These are phyloP conservation scores for Glycine soja DNA, from an alignment of 306 rosid genomes.

Conservation along the genomic window DNA sequence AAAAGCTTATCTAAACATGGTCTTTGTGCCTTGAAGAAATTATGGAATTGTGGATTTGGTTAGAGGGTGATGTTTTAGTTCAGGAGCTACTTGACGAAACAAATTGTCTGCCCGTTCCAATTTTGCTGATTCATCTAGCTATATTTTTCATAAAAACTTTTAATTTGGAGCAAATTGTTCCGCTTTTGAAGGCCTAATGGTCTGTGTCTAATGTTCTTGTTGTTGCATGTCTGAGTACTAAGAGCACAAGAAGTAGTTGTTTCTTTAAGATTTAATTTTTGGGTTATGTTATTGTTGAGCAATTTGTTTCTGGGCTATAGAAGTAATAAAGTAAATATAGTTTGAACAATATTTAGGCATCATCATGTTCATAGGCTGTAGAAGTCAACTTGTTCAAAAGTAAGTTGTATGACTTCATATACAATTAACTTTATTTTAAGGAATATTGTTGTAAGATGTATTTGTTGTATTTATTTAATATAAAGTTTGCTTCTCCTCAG, in stretches of 20 bases:
- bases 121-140: slow-evolving; percentile 33
- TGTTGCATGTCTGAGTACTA: slow-evolving; percentile 11
- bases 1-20: too few relatives aligned
- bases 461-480: not conserved
- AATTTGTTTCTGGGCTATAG: slow-evolving; percentile 6
- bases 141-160: not conserved
- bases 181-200: not conserved
- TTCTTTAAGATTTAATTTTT: not conserved
- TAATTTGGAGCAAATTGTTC: slow-evolving; percentile 14
- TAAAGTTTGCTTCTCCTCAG: slow-evolving; percentile 37
- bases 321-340: slow-evolving; percentile 4
- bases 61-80: not conserved
- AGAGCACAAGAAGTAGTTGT: not conserved
- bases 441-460: slow-evolving; percentile 5
- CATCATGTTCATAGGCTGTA: not conserved
- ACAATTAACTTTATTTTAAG: not conserved
- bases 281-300: slow-evolving; percentile 3
- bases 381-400: slow-evolving; percentile 16
- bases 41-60: slow-evolving; percentile 21
- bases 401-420: slow-evolving; percentile 2
- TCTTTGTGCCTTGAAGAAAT: not conserved
- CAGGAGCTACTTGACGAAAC: not conserved
- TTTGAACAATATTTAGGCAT: slow-evolving; percentile 21
- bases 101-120: not conserved
- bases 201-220: slow-evolving; percentile 7